phyloP scores from a whole-genome alignment of 352 stramenopile species.

The Globisporangium solare region DNA sequence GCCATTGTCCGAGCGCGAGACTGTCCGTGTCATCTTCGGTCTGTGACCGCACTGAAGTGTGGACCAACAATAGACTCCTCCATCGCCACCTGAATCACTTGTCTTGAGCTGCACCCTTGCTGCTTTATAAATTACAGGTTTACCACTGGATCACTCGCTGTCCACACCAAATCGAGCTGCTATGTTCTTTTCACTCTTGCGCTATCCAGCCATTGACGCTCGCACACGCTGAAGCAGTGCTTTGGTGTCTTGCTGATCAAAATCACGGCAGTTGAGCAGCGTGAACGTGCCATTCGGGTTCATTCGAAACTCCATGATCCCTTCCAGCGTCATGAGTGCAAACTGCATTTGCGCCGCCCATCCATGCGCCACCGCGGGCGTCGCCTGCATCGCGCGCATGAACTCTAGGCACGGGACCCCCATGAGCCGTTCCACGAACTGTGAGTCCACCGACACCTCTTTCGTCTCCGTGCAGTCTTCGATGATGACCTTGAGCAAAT shows the following conservation, averaged over 20 bases:
- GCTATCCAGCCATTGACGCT: conserved; percentile 5
- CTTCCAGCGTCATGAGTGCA: conserved; percentile 74
- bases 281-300: conserved; percentile 30
- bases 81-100: too few relatives aligned
- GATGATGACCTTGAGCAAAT: conserved; percentile 66
- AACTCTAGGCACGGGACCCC: conserved; percentile 68
- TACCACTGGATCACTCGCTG: too few relatives aligned
- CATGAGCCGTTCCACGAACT: conserved; percentile 70
- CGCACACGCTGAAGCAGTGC: conserved; percentile 45
- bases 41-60: neutral
- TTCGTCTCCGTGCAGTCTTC: conserved; percentile 72
- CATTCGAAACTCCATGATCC: conserved; percentile 56
- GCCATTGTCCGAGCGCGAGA: conserved; percentile 9
- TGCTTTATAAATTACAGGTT: too few relatives aligned
- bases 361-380: conserved; percentile 40
- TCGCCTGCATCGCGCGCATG: conserved; percentile 60
- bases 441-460: conserved; percentile 42
- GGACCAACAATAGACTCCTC: too few relatives aligned
- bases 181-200: too few relatives aligned
- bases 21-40: conserved; percentile 12
- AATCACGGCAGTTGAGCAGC: conserved; percentile 47
- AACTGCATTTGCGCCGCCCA: conserved; percentile 80
- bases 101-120: too few relatives aligned
- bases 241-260: conserved; percentile 28
- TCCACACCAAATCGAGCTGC: too few relatives aligned